These are phyloP conservation scores for Penicillium crystallinum DNA, from an alignment of 495 filamentous ascomycete species.

Conservation along the genomic window DNA sequence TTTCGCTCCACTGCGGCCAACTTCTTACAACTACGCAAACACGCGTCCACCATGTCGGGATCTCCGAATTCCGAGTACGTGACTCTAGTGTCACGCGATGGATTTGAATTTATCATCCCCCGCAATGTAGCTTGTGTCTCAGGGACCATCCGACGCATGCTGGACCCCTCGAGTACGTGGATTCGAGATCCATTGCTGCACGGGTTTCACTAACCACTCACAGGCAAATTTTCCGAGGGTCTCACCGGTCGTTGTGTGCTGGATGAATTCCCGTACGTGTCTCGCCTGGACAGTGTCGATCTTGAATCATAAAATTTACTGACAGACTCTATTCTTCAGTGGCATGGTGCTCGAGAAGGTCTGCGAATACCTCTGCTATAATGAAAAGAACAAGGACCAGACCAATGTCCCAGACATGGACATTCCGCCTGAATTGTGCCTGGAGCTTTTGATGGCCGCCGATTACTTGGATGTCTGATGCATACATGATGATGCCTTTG, in stretches of 20 bases:
- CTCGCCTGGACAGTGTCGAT: not conserved
- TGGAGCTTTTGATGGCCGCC: conserved; percentile 78
- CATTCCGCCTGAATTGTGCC: conserved; percentile 64
- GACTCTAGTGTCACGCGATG: conserved; percentile 81
- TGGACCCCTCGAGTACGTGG: conserved; percentile 67
- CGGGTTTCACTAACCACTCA: conserved; percentile 1
- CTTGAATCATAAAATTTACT: not conserved
- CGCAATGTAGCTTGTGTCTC: conserved; percentile 71
- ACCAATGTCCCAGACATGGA: conserved; percentile 90
- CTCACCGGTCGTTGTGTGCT: conserved; percentile 60
- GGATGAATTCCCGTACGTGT: conserved; percentile 65
- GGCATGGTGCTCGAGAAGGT: conserved; percentile 83
- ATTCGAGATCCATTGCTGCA: conserved; percentile 1
- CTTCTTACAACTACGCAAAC: conserved; percentile 7
- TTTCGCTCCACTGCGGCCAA: not conserved
- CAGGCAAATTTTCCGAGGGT: conserved; percentile 69
- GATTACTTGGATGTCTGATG: conserved; percentile 61
- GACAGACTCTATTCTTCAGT: conserved; percentile 38
- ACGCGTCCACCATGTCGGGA: conserved; percentile 15
- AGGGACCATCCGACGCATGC: conserved; percentile 75
- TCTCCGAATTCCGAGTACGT: conserved; percentile 51
- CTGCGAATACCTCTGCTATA: conserved; percentile 87
- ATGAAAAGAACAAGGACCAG: conserved; percentile 70
- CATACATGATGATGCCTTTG: not conserved
- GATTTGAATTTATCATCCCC: conserved; percentile 80